Base-by-base conservation (phyloP, 306 rosid genomes). In the Quercus robur region DNA sequence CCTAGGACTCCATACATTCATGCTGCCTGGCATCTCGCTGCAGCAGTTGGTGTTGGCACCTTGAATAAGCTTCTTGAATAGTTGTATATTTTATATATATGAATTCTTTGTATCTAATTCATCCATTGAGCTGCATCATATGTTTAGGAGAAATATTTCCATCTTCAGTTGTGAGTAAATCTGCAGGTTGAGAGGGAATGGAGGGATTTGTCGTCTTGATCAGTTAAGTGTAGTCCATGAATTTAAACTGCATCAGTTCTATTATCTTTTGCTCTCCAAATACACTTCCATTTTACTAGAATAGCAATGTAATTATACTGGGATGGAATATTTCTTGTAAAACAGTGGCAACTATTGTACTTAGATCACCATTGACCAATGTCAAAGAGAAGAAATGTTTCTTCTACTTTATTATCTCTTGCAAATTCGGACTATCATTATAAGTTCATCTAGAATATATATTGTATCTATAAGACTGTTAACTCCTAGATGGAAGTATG, bases 1-100 rank as follows among this genome's bases (percentile, higher is more conserved):
- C 99, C 99, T 4, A 7, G 54, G 71, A 96, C 97, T 49, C 99
- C 94, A 46, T 96, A 88, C 86, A 77, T 96, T 84, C 99, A 96
- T 85, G 98, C 99, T 84, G 98, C 87, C 26, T 96, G 99, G 99
- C 99, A 96, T 86, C 94, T 96, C 64, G 97, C 99, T 58, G 99
- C 99, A 58, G 99, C 99, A 74, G 72, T 96, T 76, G 97, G 94
- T 31, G 97, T 96, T 66, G 86, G 97, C 71, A 89, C 99, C 80
- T 91, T 97, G 90, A 91, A 93, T 77, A 96, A 93, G 88, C 98
- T 96, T 89, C 99, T 96, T 77, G 88, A 91, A 82, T 92, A 92
- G 85, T 35, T 52, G 8, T 61, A 19, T 62, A 75, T 57, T 79
- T 75, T 33, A 17, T 56, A 75, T 26, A 12, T 56, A 75, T 26